Percentiles rank a stretch among this genome's conserved stretches.
These are phyloP conservation scores for Ceratocystis colombiana DNA, from an alignment of 2,329 filamentous ascomycete genomes.

Conservation along the genomic window DNA sequence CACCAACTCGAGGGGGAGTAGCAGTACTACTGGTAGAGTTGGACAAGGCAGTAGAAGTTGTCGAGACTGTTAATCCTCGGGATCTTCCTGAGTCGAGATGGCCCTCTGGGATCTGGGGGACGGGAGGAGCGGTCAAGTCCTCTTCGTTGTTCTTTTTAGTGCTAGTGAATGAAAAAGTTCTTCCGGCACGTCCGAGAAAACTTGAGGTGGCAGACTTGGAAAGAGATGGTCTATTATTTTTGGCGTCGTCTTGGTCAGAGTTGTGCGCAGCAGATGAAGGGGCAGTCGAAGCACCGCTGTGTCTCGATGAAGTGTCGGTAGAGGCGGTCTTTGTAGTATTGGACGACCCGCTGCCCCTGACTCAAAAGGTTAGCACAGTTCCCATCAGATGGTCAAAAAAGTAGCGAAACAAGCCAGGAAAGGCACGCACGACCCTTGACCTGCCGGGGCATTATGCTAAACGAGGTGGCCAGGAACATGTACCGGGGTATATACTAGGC, in stretches of 20 bases:
- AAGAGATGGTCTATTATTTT: conserved; percentile 32
- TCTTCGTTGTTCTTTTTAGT: conserved; percentile 38
- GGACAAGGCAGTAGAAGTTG: conserved; percentile 34
- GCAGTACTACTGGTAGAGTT: conserved; percentile 45
- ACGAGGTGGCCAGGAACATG: conserved; percentile 21
- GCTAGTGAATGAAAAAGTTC: conserved; percentile 51
- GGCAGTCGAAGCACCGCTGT: conserved; percentile 53
- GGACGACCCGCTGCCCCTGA: conserved; percentile 39
- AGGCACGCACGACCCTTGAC: conserved; percentile 17
- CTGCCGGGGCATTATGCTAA: conserved; percentile 11
- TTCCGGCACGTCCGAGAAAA: conserved; percentile 47
- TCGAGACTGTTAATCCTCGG: conserved; percentile 23
- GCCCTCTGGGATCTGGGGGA: conserved; percentile 28
- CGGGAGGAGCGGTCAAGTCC: conserved; percentile 30
- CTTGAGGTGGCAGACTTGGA: conserved; percentile 41
- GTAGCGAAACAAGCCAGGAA: conserved; percentile 17
- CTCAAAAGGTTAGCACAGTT: conserved; percentile 24
- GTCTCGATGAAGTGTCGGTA: conserved; percentile 51
- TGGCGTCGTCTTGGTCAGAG: conserved; percentile 24
- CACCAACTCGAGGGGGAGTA: conserved; percentile 42
- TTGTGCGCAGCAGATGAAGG: conserved; percentile 44
- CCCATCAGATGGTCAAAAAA: conserved; percentile 14
- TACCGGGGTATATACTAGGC: conserved; percentile 11
- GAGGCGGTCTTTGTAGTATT: conserved; percentile 52
- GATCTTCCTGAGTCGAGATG: conserved; percentile 19